Evolutionary conservation across 768 basidiomycete species (phyloP), one percentile per base, ranked within the genome.

Genomic region (Agaricus sinodeliciosus): DNA sequence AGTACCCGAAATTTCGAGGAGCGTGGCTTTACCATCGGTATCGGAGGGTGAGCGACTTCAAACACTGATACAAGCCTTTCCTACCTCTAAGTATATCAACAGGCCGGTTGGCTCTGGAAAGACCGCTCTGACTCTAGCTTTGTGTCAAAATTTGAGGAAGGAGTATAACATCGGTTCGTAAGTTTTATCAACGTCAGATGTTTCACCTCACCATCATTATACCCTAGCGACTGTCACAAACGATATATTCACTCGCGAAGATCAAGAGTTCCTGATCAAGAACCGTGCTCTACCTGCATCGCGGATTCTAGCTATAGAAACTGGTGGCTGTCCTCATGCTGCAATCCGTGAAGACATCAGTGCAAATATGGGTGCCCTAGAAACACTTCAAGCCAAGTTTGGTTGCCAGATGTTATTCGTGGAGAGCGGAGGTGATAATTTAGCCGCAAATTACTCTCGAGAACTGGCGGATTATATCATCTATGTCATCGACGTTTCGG

Each of bases 91-190:
- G 45, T n/a, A 40, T n/a, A 46, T 39, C n/a, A 46, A 36, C 36
- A 96, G 94, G 0, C 94, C 94, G 1, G 94, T 98, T n/a, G 94
- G 94, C 9, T 96, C 94, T 2, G 95, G 95, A 3, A 98, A 99
- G 74, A 97, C 95, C 0, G 95, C 95, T 0, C 70, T 97, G 58
- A 90, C 93, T 2, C 81, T 99, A 46, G 90, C 90, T 1, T 77
- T 99, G 15, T 97, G 95, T 71, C 79, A 84, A 64, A 77, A 74
- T 42, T 72, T 98, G 44, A 79, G 95, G 54, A 79, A 79, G 28
- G 80, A 86, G 56, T 90, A 89, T 66, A 99, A 99, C 65, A 91
- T 99, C 44, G 95, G 94, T 92, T 55, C 55, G 80, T 60, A 9
- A 11, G 36, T 36, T 18, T 35, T 11, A 8, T 16, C n/a, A 11